phyloP scores from a whole-genome alignment of 768 basidiomycete species.

The Cystobasidium onofrii region DNA sequence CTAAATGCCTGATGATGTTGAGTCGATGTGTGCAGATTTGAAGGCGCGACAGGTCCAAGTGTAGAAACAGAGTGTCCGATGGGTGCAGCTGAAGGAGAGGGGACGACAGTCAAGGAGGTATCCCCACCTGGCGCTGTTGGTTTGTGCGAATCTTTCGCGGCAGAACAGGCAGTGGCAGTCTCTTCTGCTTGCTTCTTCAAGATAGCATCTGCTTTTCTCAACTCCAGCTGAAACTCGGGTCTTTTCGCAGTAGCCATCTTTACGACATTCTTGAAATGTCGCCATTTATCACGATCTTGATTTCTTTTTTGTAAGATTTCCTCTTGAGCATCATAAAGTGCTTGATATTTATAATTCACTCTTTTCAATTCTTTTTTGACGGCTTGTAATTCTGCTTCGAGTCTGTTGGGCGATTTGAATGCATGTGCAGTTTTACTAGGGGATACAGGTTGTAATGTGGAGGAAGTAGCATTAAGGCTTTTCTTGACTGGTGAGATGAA shows the following conservation, averaged over 20 bases:
- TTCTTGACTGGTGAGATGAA: background rate
- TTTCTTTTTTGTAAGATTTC: background rate
- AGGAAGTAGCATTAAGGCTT: background rate
- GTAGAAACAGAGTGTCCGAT: too few species aligned
- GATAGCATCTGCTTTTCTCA: background rate
- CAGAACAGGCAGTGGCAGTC: too few species aligned
- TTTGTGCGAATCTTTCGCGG: too few species aligned
- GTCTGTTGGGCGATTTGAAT: background rate
- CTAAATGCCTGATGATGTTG: too few species aligned
- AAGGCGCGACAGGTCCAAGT: too few species aligned
- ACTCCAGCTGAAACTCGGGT: background rate
- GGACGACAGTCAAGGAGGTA: too few species aligned
- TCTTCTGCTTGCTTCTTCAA: background rate
- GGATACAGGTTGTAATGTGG: too few species aligned
- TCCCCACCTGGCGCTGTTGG: too few species aligned
- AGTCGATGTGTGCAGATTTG: too few species aligned
- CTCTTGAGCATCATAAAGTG: background rate
- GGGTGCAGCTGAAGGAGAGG: too few species aligned
- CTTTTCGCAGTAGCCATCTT: background rate
- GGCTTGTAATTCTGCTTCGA: background rate
- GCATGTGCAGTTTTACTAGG: too few species aligned
- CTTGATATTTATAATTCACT: background rate
- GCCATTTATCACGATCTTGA: constrained; percentile 7
- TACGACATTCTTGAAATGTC: background rate
- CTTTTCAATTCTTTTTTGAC: background rate